These are phyloP conservation scores for Phylloboletellus chloephorus DNA, from an alignment of 1,284 basidiomycete genomes.

Conservation along the genomic window DNA sequence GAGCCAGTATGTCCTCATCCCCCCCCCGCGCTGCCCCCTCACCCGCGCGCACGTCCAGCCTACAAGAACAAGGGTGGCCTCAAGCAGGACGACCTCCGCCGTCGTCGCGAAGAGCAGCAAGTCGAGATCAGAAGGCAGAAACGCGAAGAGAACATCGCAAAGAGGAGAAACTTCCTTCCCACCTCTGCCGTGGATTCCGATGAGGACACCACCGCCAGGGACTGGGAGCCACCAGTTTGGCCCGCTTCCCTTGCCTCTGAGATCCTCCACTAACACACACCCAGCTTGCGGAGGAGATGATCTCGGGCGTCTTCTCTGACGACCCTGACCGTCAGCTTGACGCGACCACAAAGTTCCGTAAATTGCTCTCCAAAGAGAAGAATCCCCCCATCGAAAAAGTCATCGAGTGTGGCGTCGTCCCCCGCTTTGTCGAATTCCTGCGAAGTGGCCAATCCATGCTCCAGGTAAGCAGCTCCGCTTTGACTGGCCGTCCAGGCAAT, in stretches of 20 bases:
- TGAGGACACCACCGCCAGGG: conserved; percentile 69
- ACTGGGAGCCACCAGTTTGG: conserved; percentile 73
- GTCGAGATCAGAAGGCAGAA: conserved; percentile 97
- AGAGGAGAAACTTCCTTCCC: conserved; percentile 88
- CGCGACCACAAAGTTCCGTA: conserved; percentile 95
- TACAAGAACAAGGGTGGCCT: conserved; percentile 80
- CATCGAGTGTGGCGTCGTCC: conserved; percentile 96
- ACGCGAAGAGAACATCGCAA: conserved; percentile 94
- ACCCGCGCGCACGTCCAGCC: conserved; percentile 32
- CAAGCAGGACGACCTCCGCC: conserved; percentile 83
- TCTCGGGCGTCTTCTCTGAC: conserved; percentile 88
- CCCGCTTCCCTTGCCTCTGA: conserved; percentile 8
- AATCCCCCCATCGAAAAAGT: conserved; percentile 99
- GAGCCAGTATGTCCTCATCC: conserved; percentile 46
- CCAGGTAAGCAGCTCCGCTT: conserved; percentile 57
- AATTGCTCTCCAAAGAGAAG: conserved; percentile 98
- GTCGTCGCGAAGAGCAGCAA: conserved; percentile 93
- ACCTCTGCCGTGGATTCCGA: conserved; percentile 74
- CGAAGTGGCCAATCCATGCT: conserved; percentile 88
- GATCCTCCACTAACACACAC: conserved; percentile 10
- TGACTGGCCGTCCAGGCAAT: not conserved
- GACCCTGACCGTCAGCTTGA: conserved; percentile 90
- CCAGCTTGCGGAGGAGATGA: conserved; percentile 88
- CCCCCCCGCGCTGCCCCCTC: not conserved
- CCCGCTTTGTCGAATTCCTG: conserved; percentile 96